These are phyloP conservation scores for Dactylellina cionopaga DNA, from an alignment of 2,329 filamentous ascomycete genomes.

Conservation along the genomic window DNA sequence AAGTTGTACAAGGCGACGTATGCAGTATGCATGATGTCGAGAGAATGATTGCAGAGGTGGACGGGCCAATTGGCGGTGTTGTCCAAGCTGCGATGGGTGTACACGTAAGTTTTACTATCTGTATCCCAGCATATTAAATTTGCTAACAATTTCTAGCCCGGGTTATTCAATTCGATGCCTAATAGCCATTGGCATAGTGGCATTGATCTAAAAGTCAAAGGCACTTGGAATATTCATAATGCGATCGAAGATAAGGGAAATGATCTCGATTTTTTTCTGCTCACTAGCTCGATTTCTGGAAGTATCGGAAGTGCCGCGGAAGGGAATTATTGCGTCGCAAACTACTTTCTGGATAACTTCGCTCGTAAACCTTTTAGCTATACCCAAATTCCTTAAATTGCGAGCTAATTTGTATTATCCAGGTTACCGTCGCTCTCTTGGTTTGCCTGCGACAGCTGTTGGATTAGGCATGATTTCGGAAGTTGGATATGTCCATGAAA, in stretches of 20 bases:
- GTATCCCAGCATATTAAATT: no score
- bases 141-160: slow-evolving; percentile 55
- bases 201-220: slow-evolving; percentile 56
- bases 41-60: background rate
- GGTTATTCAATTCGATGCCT: slow-evolving; percentile 56
- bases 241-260: slow-evolving; percentile 59
- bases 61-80: slow-evolving; percentile 57
- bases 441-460: slow-evolving; percentile 56
- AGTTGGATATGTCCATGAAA: slow-evolving; percentile 58
- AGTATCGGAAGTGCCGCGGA: slow-evolving; percentile 62
- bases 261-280: slow-evolving; percentile 55
- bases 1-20: slow-evolving; percentile 55
- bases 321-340: slow-evolving; percentile 64
- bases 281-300: slow-evolving; percentile 61
- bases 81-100: slow-evolving; percentile 59
- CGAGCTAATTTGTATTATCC: slow-evolving; percentile 51
- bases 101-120: background rate
- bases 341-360: slow-evolving; percentile 61
- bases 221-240: slow-evolving; percentile 68
- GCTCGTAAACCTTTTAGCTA: slow-evolving; percentile 55
- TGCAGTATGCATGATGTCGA: slow-evolving; percentile 22
- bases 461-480: slow-evolving; percentile 52
- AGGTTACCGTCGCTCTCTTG: slow-evolving; percentile 56
- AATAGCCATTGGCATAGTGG: slow-evolving; percentile 56
- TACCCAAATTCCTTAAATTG: slow-evolving; percentile 55